Base-by-base conservation (phyloP, 352 stramenopile genomes). In the Phytophthora syringae region DNA sequence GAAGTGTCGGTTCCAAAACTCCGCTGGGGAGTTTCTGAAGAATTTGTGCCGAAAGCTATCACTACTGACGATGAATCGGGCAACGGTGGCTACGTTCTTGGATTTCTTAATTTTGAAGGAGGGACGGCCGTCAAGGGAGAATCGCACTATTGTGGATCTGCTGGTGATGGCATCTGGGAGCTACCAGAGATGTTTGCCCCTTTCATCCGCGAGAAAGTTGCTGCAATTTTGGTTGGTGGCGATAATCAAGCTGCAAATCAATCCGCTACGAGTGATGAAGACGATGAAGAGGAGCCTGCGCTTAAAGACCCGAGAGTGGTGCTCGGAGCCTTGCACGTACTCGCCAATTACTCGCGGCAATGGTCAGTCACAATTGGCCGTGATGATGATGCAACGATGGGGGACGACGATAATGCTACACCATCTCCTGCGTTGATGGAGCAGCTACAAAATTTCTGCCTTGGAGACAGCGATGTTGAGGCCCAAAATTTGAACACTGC, bases 31-130 rank as follows among this genome's bases (percentile, higher is more conserved):
- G 7, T 92, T 93, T 24, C 20, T 94, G 25, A 95, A 94, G 68
- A 90, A 83, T 25, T 48, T 96, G n/a, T 95, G 86, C 48, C 84
- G 86, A 13, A 93, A 93, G 32, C 60, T 93, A 12, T 86, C 87
- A 16, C 53, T 92, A 21, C 58, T 93, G 21, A 93, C 86, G 1
- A 60, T 95, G 10, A 94, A 77, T 59, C 70, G 83, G 47, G 43
- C 51, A 39, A 80, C 67, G 0, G 53, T 89, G 10, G 52, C 47
- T 54, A 52, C 52, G 7, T 80, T 78, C 20, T 43, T 92, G 28
- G 55, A 71, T 12, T 84, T 75, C n/a, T 83, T 90, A 28, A 51
- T 74, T 16, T 37, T 61, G 9, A 77, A 57, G 12, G 53, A 65
- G 2, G 55, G 64, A 10, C 65, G 65, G 1, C 63, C 65, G 15